Conservation (phyloP, 768 basidiomycete genomes). For the Trametes cinnabarina region DNA sequence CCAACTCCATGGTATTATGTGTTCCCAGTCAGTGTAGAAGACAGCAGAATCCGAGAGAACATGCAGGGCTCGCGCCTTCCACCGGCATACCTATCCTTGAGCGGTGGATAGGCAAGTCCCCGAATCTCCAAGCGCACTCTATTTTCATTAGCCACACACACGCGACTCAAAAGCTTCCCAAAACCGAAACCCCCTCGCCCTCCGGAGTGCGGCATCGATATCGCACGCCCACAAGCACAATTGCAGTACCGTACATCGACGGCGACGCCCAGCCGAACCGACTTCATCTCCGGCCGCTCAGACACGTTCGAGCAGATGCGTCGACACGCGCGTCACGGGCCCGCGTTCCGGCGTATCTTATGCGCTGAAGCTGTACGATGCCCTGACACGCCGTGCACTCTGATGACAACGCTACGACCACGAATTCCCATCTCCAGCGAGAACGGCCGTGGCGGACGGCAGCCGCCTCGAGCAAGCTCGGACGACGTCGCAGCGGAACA, state of each 20-base stretch:
- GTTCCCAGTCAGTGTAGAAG: not conserved
- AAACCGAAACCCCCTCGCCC: too few relatives aligned
- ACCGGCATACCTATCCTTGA: not conserved
- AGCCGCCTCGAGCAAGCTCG: not conserved
- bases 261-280: not conserved
- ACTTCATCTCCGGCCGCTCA: not conserved
- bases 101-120: not conserved
- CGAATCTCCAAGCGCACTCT: not conserved
- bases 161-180: too few relatives aligned
- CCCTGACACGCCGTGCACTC: not conserved
- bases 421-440: not conserved
- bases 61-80: not conserved
- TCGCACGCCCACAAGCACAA: too few relatives aligned
- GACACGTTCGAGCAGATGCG: not conserved
- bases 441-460: not conserved
- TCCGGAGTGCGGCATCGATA: too few relatives aligned
- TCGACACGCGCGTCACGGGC: not conserved
- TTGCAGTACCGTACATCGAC: not conserved
- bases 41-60: not conserved
- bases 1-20: not conserved
- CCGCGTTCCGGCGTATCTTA: not conserved
- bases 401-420: not conserved
- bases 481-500: not conserved
- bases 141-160: too few relatives aligned
- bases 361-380: not conserved